These are phyloP conservation scores for Oidiodendron maius DNA, from an alignment of 495 filamentous ascomycete genomes.

Conservation along the genomic window DNA sequence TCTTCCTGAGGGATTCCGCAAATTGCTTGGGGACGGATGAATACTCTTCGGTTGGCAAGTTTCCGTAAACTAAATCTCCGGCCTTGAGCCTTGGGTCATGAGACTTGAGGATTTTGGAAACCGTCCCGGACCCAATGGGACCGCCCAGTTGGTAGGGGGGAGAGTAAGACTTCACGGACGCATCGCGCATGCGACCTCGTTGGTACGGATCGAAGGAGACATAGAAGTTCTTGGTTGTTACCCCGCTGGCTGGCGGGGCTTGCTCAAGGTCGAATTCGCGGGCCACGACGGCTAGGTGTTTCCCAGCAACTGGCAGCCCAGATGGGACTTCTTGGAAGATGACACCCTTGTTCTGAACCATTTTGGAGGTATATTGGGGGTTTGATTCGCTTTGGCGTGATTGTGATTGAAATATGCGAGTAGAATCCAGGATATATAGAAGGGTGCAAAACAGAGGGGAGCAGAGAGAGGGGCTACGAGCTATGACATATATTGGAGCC, in stretches of 20 bases:
- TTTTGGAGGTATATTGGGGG: conserved; percentile 17
- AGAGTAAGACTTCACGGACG: conserved; percentile 55
- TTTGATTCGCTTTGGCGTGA: too few species aligned
- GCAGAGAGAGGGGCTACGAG: too few species aligned
- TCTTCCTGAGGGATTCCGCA: conserved; percentile 29
- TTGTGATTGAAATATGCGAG: too few species aligned
- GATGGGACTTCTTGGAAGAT: conserved; percentile 70
- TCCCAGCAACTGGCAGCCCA: conserved; percentile 62
- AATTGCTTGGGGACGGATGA: conserved; percentile 30
- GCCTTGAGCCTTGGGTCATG: conserved; percentile 51
- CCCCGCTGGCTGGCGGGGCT: conserved; percentile 58
- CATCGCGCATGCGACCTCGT: conserved; percentile 58
- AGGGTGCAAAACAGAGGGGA: too few species aligned
- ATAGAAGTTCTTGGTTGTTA: conserved; percentile 68
- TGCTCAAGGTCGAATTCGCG: conserved; percentile 60
- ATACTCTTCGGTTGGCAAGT: conserved; percentile 59
- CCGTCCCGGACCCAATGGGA: conserved; percentile 47
- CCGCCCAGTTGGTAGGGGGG: conserved; percentile 49
- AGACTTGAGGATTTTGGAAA: conserved; percentile 64
- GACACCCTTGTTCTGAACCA: conserved; percentile 70
- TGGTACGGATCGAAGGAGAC: conserved; percentile 87
- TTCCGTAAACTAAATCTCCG: conserved; percentile 62
- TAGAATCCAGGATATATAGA: too few species aligned
- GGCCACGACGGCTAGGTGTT: conserved; percentile 67
- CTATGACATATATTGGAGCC: too few species aligned